Conservation (phyloP, 768 basidiomycete genomes). For the Polyporus arcularius region DNA sequence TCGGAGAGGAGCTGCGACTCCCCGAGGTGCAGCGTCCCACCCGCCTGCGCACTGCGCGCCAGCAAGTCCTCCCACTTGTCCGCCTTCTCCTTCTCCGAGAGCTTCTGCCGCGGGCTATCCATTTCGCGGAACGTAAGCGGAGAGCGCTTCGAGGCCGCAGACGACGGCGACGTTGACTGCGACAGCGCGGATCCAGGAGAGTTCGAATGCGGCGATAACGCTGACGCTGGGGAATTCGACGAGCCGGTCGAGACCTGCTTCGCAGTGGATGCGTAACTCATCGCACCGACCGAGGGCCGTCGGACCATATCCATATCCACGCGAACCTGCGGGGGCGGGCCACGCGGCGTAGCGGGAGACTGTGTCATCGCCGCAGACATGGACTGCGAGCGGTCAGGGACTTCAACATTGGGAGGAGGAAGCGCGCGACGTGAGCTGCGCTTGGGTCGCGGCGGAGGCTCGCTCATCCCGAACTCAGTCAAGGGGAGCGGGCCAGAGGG, state of each 20-base stretch:
- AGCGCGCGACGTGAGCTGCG: slow-evolving; percentile 25
- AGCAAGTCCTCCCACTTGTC: slow-evolving; percentile 71
- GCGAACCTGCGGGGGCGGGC: slow-evolving; percentile 11
- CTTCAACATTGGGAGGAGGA: slow-evolving; percentile 15
- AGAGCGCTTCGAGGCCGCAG: slow-evolving; percentile 25
- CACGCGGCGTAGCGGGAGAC: slow-evolving; percentile 22
- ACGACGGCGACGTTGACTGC: slow-evolving; percentile 24
- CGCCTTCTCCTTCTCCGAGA: slow-evolving; percentile 72
- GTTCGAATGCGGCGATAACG: slow-evolving; percentile 15
- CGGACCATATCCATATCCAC: slow-evolving; percentile 15
- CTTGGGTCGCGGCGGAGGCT: slow-evolving; percentile 27
- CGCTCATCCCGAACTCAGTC: slow-evolving; percentile 24
- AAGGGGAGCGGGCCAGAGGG: slow-evolving; percentile 11
- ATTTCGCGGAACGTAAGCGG: slow-evolving; percentile 53
- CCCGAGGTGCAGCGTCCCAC: slow-evolving; percentile 69
- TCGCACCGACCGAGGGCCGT: slow-evolving; percentile 22
- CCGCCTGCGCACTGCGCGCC: slow-evolving; percentile 65
- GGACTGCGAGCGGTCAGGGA: slow-evolving; percentile 14
- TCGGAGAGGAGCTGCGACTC: slow-evolving; percentile 47
- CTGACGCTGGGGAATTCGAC: slow-evolving; percentile 17
- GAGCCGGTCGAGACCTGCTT: slow-evolving; percentile 15
- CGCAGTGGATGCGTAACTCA: slow-evolving; percentile 34
- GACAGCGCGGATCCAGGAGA: slow-evolving; percentile 14
- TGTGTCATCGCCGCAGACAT: slow-evolving; percentile 21
- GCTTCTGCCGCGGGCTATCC: slow-evolving; percentile 35